Base-by-base conservation (phyloP, 2,329 filamentous ascomycete genomes). In the Blastomyces emzantsi region DNA sequence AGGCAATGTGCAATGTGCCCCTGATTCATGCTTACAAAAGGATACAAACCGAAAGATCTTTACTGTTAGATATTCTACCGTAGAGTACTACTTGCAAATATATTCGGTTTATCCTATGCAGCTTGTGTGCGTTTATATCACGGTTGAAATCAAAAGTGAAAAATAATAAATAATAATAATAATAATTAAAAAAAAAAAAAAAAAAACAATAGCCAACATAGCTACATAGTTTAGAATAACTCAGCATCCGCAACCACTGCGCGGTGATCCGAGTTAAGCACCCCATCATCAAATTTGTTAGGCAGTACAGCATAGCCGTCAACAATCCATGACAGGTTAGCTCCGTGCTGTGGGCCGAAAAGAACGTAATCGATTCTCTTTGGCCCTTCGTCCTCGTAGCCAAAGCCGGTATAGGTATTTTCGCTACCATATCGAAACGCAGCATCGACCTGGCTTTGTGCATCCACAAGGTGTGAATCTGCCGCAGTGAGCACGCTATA, bases 251-350 rank as follows among this genome's bases (percentile, higher is more conserved):
- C 80, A 56, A 85, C 78, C 5, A 86, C 83, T 56, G 80, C 81
- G 56, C 82, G 75, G 70, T 86, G 84, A 69, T 86, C 84, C 64
- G 81, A 85, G 63, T 74, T 77, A 67, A 77, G 82, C 2, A 85
- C 73, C 1, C 78, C 79, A 67, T 84, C 80, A 55, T 86, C 83
- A 67, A 85, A 85, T 56, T 72, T 70, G 67, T 83, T 86, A 11
- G 76, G 72, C 58, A 85, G 68, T 2, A 85, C 82, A 9, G 78
- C 77, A 70, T 82, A 85, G 3, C 75, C 79, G 64, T 77, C 71
- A 2, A 80, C 73, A 41, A 64, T 68, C 79, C 81, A 82, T 6
- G 68, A 69, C 11, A 55, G 19, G 17, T 36, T 55, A 52, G 19
- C 28, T 41, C 45, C 60, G 15, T 36, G 58, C 51, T 30, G 58